These are phyloP conservation scores for Nissolia schottii DNA, from an alignment of 306 rosid genomes.

Conservation along the genomic window DNA sequence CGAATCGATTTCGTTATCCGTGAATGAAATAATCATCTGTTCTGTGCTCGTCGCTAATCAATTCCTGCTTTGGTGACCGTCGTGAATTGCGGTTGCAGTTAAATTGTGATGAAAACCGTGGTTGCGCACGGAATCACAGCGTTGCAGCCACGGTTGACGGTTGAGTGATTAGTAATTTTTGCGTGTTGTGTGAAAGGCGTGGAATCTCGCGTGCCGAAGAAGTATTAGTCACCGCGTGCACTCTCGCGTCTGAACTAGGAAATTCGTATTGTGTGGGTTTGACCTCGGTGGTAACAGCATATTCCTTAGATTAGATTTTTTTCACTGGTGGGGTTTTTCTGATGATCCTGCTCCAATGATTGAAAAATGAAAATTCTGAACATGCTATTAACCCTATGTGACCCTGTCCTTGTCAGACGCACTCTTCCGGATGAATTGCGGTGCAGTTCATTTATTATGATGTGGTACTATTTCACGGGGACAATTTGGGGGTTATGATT, in stretches of 20 bases:
- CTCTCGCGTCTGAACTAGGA: not conserved
- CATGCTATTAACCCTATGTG: not conserved
- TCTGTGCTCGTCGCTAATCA: not conserved
- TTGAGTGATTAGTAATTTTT: not conserved
- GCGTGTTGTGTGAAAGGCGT: not conserved
- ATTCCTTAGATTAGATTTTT: not conserved
- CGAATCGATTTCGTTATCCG: not conserved
- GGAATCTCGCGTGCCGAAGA: not conserved
- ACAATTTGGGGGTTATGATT: not conserved
- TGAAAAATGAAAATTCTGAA: not conserved
- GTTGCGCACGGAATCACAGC: not conserved
- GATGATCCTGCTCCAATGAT: not conserved
- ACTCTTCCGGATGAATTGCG: not conserved
- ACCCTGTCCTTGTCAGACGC: not conserved
- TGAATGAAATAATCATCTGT: not conserved
- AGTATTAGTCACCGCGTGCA: not conserved
- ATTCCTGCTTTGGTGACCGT: not conserved
- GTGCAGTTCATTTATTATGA: conserved; percentile 14
- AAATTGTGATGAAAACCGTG: not conserved
- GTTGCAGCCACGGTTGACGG: not conserved
- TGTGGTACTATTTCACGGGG: not conserved
- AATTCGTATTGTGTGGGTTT: not conserved
- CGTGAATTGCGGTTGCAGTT: not conserved
- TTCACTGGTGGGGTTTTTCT: not conserved
- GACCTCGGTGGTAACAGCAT: not conserved